Percentiles rank a stretch among this genome's conserved stretches.
Evolutionary conservation across 192 early-diverging fungal genomes (phyloP).

Genomic region (Backusella australiensis): DNA sequence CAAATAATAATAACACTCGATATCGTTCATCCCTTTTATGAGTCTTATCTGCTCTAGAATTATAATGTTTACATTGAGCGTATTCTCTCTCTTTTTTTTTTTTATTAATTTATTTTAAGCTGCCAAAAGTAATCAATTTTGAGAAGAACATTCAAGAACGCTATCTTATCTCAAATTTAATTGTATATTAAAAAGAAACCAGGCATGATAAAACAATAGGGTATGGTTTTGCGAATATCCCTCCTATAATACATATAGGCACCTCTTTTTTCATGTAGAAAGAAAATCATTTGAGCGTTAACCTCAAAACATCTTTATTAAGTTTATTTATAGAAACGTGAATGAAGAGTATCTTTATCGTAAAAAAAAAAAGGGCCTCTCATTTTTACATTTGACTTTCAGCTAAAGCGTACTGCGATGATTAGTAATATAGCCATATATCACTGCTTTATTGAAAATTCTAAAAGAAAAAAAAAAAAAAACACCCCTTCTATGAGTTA

Average conservation of each 20-base stretch:
- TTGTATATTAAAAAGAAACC: background rate
- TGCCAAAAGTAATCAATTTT: background rate
- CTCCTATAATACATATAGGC: background rate
- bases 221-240: background rate
- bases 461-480: no score
- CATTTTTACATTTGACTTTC: no score
- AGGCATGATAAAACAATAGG: background rate
- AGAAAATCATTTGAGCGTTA: background rate
- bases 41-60: no score
- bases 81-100: background rate
- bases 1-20: no score
- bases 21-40: no score
- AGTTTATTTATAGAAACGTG: background rate
- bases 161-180: background rate
- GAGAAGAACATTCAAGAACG: background rate
- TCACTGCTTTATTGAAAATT: no score
- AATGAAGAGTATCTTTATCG: background rate
- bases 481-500: no score
- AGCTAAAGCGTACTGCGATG: no score
- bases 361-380: no score
- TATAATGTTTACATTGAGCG: no score
- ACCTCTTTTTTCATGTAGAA: background rate
- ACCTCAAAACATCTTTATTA: background rate
- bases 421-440: no score
- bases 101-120: background rate